These are phyloP conservation scores for Melaleuca alternifolia DNA, from an alignment of 345 rosid species.

Conservation along the genomic window DNA sequence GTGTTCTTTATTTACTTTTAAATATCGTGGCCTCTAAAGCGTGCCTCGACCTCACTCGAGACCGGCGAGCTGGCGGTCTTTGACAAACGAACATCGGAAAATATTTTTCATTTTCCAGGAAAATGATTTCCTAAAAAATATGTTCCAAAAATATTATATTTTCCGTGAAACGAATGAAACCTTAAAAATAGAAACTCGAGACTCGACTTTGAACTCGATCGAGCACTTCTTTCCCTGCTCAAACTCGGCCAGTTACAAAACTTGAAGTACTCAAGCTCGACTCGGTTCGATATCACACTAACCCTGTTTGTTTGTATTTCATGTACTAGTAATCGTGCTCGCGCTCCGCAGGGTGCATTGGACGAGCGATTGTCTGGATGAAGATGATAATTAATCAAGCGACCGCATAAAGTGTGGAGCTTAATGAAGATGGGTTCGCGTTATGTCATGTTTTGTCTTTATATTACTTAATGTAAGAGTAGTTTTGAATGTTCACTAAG, in stretches of 20 bases:
- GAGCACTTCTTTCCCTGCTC: background rate
- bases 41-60: too few relatives aligned
- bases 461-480: background rate
- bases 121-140: too few relatives aligned
- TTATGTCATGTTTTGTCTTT: background rate
- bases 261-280: background rate
- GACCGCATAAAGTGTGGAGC: background rate
- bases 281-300: background rate
- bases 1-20: too few relatives aligned
- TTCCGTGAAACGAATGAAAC: too few relatives aligned
- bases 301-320: too few relatives aligned
- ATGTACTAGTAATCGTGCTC: accelerated
- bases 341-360: accelerated
- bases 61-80: too few relatives aligned
- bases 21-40: too few relatives aligned
- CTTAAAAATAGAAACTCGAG: background rate
- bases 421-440: background rate
- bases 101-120: too few relatives aligned
- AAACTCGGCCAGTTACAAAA: background rate
- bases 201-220: background rate
- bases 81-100: too few relatives aligned
- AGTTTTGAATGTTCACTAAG: background rate
- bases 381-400: background rate
- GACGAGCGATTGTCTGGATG: background rate
- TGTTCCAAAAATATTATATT: too few relatives aligned